Base-by-base conservation (phyloP, 164 flowering plant genomes). In the Umbilicus rupestris region DNA sequence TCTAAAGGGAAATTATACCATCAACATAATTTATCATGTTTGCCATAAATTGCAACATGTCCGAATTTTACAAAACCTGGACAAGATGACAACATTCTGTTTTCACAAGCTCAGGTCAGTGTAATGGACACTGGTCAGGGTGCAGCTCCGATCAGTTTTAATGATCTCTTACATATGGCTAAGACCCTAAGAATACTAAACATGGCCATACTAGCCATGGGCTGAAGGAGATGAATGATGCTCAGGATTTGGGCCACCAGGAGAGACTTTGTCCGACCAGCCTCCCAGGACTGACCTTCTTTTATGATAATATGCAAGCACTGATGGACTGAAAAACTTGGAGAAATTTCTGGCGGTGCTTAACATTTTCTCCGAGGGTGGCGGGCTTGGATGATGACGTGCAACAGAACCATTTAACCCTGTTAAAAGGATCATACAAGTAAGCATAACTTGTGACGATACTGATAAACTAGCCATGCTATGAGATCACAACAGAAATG, bases 231-330 rank as follows among this genome's bases (percentile, higher is more conserved):
- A 47, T 29, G 42, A 17, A 24, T 63, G 65, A 63, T 63, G 65
- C 44, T 31, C 65, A 24, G 65, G 44, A 19, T 63, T 63, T 63
- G 65, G 65, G 5, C 65, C 65, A 41, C 65, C 65, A 63, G 65
- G 65, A 16, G 65, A 63, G 44, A 63, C 28, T 35, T 24, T 17
- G 46, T 63, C 65, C 6, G 44, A 35, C n/a, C 44, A 24, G 26
- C 42, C 31, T 37, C 24, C 65, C 24, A 8, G 33, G 29, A 16
- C 30, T 35, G 42, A 31, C 44, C 42, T 63, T 10, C 46, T n/a
- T n/a, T n/a, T 12, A 7, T 63, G 65, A 63, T 41, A 35, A 35
- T 63, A 35, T 7, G 15, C 44, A 17, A 37, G 65, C 14, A 17
- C 44, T 15, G 65, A 41, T 63, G 65, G 46, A 63, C 65, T 39